phyloP scores from a whole-genome alignment of 192 early-diverging fungal genomes.

The Endogone sp. region DNA sequence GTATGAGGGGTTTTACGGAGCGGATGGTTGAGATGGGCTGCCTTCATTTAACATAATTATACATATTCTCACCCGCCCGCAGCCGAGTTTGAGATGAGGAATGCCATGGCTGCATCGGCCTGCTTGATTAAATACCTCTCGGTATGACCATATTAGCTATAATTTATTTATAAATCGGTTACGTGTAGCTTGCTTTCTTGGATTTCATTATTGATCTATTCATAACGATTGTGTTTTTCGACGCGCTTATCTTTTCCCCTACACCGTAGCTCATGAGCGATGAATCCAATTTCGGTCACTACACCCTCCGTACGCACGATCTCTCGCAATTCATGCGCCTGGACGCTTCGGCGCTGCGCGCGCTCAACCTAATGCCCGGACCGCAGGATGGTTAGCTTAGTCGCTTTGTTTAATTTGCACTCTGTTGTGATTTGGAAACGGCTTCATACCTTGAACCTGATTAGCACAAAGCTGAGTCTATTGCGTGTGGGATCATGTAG shows the following conservation, averaged over 20 bases:
- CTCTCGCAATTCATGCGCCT: conserved; percentile 89
- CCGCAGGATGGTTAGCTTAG: conserved; percentile 56
- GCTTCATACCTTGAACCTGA: too few relatives aligned
- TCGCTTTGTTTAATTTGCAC: conserved; percentile 10
- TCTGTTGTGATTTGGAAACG: neutral
- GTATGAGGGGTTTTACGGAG: neutral
- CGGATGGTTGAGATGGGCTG: neutral
- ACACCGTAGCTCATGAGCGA: conserved; percentile 61
- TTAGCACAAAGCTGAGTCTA: too few relatives aligned
- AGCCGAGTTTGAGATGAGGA: conserved; percentile 71
- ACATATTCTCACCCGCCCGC: neutral
- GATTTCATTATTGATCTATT: too few relatives aligned
- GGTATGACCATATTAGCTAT: conserved; percentile 18
- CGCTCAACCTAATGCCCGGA: conserved; percentile 81
- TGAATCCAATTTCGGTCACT: conserved; percentile 77
- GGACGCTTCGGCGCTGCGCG: conserved; percentile 84
- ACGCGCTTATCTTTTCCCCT: neutral
- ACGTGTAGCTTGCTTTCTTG: neutral
- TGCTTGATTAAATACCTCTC: conserved; percentile 70
- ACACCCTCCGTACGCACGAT: conserved; percentile 65
- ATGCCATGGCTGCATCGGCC: conserved; percentile 65
- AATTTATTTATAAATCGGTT: conserved; percentile 13
- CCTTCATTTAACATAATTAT: neutral
- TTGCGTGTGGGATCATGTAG: conserved; percentile 20
- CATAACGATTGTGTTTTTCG: too few relatives aligned